phyloP scores from a whole-genome alignment of 345 rosid genomes.

The Moringa oleifera region DNA sequence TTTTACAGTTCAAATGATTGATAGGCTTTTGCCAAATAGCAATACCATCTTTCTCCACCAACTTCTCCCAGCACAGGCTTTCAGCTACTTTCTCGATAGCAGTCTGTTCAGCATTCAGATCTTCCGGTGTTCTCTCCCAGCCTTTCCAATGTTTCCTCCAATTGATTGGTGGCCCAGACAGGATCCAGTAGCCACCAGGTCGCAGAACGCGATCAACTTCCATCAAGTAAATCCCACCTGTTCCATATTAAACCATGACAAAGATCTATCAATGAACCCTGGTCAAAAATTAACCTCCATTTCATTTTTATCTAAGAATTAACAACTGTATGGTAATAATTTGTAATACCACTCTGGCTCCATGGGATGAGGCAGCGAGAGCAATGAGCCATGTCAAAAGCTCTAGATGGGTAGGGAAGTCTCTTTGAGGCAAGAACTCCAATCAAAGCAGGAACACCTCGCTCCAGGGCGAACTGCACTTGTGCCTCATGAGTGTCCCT shows the following conservation, averaged over 20 bases:
- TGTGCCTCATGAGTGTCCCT: constrained; percentile 72
- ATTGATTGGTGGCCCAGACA: constrained; percentile 66
- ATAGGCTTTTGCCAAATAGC: constrained; percentile 71
- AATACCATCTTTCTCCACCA: constrained; percentile 44
- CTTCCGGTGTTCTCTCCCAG: constrained; percentile 44
- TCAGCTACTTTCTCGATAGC: constrained; percentile 38
- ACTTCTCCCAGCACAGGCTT: constrained; percentile 54
- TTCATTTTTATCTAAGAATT: no score
- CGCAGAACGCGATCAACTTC: constrained; percentile 64
- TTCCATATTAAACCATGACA: background rate
- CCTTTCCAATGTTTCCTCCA: constrained; percentile 53
- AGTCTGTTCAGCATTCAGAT: constrained; percentile 43
- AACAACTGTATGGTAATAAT: background rate
- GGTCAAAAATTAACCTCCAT: no score
- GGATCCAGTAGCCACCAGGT: constrained; percentile 73
- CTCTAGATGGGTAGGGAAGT: constrained; percentile 60
- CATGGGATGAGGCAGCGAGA: constrained; percentile 79
- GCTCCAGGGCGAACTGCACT: constrained; percentile 68
- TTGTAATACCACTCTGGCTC: constrained; percentile 33
- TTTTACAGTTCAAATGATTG: constrained; percentile 46
- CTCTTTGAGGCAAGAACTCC: constrained; percentile 52
- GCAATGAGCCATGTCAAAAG: constrained; percentile 78
- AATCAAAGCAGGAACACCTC: constrained; percentile 68
- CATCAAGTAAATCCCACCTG: constrained; percentile 52
- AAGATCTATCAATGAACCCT: background rate